A percentile compares a stretch with the other conserved stretches of the same genome.
phyloP scores from a whole-genome alignment of 768 basidiomycete species.

The Pleurotus djamor region DNA sequence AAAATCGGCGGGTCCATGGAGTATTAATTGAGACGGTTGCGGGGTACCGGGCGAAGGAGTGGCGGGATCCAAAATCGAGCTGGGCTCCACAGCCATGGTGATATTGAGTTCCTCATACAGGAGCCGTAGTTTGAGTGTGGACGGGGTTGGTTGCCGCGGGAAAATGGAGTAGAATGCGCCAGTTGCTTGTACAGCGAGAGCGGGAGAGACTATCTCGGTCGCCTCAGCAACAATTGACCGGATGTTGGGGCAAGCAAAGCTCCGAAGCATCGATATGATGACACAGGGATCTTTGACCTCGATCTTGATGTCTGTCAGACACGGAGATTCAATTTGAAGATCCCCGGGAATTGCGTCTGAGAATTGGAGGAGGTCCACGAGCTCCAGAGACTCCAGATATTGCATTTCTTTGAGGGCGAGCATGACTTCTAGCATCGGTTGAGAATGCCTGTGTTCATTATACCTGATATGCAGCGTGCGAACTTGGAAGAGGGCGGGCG shows the following conservation, averaged over 20 bases:
- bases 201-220: neutral
- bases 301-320: neutral
- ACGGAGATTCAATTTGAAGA: neutral
- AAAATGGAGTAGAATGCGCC: neutral
- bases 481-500: neutral
- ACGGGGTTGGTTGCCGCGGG: neutral
- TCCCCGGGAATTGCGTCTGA: neutral
- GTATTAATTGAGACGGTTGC: too few species aligned
- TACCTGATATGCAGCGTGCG: neutral
- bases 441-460: neutral
- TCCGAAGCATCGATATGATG: neutral
- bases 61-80: too few species aligned
- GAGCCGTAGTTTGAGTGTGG: neutral
- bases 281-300: neutral
- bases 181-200: neutral
- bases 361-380: neutral
- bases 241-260: neutral
- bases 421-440: neutral
- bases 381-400: neutral
- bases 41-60: too few species aligned
- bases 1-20: too few species aligned
- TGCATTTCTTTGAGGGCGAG: neutral
- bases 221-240: neutral
- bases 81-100: too few species aligned
- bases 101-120: too few species aligned